phyloP scores from a whole-genome alignment of 2,329 filamentous ascomycete genomes.

The Corynespora cassiicola region DNA sequence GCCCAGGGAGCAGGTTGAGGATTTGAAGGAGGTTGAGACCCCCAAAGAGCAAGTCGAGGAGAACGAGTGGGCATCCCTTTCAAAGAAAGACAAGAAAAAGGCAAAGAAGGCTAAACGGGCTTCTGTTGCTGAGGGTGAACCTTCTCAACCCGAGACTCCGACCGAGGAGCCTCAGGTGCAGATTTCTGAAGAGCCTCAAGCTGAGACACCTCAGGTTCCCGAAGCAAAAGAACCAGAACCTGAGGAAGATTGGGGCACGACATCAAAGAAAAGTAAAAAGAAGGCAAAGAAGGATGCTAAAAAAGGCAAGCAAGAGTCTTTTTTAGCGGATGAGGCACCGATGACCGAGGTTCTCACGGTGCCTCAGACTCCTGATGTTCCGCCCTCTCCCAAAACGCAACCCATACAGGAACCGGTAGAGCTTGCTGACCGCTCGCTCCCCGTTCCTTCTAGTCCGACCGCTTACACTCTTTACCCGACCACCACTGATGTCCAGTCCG shows the following conservation, averaged over 20 bases:
- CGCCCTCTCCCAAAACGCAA: no score
- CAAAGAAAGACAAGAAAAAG: conserved; percentile 37
- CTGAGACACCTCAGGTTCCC: conserved; percentile 1
- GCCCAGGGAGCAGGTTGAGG: no score
- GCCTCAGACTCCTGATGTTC: conserved; percentile 40
- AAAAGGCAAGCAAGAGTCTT: conserved; percentile 24
- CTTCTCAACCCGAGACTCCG: conserved; percentile 6
- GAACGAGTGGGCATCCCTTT: conserved; percentile 17
- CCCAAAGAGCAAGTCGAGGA: conserved; percentile 3
- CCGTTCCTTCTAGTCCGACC: no score
- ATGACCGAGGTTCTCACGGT: conserved; percentile 38
- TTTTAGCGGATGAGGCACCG: conserved; percentile 43
- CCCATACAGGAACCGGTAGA: background rate
- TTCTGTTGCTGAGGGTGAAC: conserved; percentile 11
- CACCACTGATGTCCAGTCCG: no score
- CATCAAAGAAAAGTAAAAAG: conserved; percentile 22
- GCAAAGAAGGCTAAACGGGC: conserved; percentile 27
- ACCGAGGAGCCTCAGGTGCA: background rate
- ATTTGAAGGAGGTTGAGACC: background rate
- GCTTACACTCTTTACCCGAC: no score
- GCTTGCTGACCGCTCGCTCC: no score
- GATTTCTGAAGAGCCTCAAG: conserved; percentile 1
- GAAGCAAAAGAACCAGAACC: conserved; percentile 3
- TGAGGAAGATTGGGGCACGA: conserved; percentile 2
- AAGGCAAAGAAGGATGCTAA: conserved; percentile 20